phyloP scores from a whole-genome alignment of 805 yeast genomes.

The Pichia californica region DNA sequence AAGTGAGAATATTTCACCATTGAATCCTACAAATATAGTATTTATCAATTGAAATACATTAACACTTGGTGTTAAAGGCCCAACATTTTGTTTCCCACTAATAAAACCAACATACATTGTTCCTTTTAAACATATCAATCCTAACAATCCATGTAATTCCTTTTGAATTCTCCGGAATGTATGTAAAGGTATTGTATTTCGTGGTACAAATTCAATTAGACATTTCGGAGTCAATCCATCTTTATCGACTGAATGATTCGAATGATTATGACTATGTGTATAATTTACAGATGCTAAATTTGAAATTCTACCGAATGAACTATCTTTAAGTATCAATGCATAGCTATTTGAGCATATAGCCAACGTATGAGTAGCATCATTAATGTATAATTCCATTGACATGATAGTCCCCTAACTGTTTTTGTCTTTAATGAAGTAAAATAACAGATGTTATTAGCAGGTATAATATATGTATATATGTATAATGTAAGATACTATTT shows the following conservation, averaged over 20 bases:
- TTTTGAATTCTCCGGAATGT: constrained; percentile 6
- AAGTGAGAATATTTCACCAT: constrained; percentile 33
- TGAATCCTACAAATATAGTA: constrained; percentile 60
- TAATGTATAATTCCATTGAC: constrained; percentile 11
- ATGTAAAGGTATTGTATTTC: constrained; percentile 24
- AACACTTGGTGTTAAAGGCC: constrained; percentile 47
- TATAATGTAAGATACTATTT: no score
- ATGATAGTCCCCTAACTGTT: not conserved
- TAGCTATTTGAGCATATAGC: constrained; percentile 7
- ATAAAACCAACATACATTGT: constrained; percentile 53
- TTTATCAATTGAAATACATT: constrained; percentile 47
- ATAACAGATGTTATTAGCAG: no score
- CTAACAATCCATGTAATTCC: constrained; percentile 48
- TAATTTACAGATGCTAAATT: not conserved
- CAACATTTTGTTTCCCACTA: constrained; percentile 48
- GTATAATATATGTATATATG: no score
- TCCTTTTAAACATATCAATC: constrained; percentile 50
- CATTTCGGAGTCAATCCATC: constrained; percentile 25
- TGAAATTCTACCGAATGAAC: not conserved
- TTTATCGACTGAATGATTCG: not conserved
- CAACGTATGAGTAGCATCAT: constrained; percentile 4
- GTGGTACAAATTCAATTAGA: constrained; percentile 50
- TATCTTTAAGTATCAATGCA: constrained; percentile 8
- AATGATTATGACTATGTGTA: not conserved
- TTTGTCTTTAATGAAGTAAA: no score